Evolutionary conservation across 2,329 filamentous ascomycete species (phyloP), one percentile per base, ranked within the genome.

Genomic region (Colletotrichum zoysiae): DNA sequence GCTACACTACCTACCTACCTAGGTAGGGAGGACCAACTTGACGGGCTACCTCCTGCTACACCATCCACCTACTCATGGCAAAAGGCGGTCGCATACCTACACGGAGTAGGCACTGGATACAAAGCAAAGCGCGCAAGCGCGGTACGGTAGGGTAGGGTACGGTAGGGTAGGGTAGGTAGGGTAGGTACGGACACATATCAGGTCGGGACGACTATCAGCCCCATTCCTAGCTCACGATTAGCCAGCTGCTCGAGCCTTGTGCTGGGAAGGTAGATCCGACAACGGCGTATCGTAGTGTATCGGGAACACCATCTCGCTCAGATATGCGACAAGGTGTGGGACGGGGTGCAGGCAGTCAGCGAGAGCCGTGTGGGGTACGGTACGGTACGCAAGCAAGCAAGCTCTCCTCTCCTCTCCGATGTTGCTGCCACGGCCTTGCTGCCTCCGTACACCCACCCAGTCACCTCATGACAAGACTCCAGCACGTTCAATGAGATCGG

Each of bases 41-140:
- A 61, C 18, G 59, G 59, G 59, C 48, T 23, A 20, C 11, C 42
- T 18, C n/a, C n/a, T n/a, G 38, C 59, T 50, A 50, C 30, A 30
- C 30, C 4, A 26, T 26, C 26, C 26, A 18, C 14, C 14, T 42
- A 14, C 20, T 48, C 46, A 62, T 38, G 44, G 46, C 5, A 56
- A 38, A 30, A 56, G 53, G 53, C 33, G n/a, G 33, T 56, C 35
- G 48, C 60, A 63, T 53, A 63, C 26, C 26, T 26, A 26, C 60
- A 63, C 60, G 60, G 60, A 63, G 48, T 63, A 53, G 48, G 38
- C 60, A 63, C 60, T 63, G 60, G 60, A 63, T 63, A 63, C 60
- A 63, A 62, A 50, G 59, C 59, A 63, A 62, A 50, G 59, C 59
- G 59, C 59, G 59, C 44, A 50, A 62, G 59, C 60, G 60, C 46